Conservation (phyloP, 768 basidiomycete genomes). For the Rossbeevera mucosa region DNA sequence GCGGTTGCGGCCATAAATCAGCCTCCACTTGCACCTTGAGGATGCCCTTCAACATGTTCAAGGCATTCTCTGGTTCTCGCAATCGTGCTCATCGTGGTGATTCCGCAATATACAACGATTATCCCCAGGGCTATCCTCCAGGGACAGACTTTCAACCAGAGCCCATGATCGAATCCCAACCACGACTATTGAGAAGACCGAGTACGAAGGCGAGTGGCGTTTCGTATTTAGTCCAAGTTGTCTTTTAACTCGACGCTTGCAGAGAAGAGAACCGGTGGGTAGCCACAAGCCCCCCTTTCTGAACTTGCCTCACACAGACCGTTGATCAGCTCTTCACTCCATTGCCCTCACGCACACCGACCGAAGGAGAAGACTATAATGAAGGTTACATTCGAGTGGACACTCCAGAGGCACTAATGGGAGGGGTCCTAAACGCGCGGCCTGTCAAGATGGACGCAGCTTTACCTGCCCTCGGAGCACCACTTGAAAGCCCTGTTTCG, state of each 20-base stretch:
- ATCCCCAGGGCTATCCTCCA: slow-evolving; percentile 28
- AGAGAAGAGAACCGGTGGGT: slow-evolving; percentile 33
- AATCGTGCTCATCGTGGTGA: slow-evolving; percentile 28
- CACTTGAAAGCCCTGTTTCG: slow-evolving; percentile 14
- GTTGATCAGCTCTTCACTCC: slow-evolving; percentile 29
- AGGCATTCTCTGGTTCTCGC: slow-evolving; percentile 33
- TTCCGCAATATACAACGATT: slow-evolving; percentile 21
- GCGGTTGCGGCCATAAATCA: slow-evolving; percentile 9
- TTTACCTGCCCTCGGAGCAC: slow-evolving; percentile 22
- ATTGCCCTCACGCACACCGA: slow-evolving; percentile 30
- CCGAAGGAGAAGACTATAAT: slow-evolving; percentile 30
- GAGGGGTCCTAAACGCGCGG: slow-evolving; percentile 30
- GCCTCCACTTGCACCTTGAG: slow-evolving; percentile 20
- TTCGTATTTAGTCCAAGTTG: neutral
- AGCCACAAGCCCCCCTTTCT: neutral
- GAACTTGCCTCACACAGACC: slow-evolving; percentile 7
- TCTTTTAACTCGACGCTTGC: slow-evolving; percentile 11
- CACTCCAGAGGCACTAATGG: slow-evolving; percentile 29
- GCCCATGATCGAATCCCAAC: slow-evolving; percentile 17
- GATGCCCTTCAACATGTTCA: slow-evolving; percentile 37
- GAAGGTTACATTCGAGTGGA: slow-evolving; percentile 31
- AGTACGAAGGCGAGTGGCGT: slow-evolving; percentile 23
- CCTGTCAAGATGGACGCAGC: slow-evolving; percentile 21
- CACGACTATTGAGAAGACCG: slow-evolving; percentile 24
- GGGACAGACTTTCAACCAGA: slow-evolving; percentile 24